phyloP scores from a whole-genome alignment of 2,329 filamentous ascomycete genomes.

The Neocucurbitaria cava region DNA sequence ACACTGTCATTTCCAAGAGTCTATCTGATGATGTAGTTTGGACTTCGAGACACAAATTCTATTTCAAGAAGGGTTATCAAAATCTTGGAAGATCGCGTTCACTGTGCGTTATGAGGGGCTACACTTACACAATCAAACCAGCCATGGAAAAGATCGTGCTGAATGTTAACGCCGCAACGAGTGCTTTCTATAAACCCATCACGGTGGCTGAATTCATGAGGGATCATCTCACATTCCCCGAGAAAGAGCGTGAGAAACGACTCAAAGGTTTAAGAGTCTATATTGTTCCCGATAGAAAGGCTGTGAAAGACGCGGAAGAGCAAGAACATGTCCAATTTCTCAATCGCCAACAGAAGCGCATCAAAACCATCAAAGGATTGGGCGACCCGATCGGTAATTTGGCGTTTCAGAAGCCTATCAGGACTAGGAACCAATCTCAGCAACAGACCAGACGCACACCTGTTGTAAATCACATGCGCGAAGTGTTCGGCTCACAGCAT shows the following conservation, averaged over 20 bases:
- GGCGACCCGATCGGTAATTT: background rate
- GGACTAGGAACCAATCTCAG: background rate
- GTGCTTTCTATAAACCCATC: constrained; percentile 14
- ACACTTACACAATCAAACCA: constrained; percentile 13
- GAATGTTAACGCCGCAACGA: constrained; percentile 12
- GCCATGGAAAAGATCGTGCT: constrained; percentile 12
- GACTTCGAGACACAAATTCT: constrained; percentile 10
- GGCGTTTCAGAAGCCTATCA: background rate
- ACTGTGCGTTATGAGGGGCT: constrained; percentile 13
- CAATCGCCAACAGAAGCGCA: background rate
- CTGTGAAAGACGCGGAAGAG: background rate
- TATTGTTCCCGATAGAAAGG: background rate
- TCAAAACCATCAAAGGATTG: constrained; percentile 2
- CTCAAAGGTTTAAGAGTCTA: constrained; percentile 4
- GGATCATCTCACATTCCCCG: constrained; percentile 1
- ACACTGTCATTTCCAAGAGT: constrained; percentile 7
- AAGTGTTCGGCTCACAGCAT: background rate
- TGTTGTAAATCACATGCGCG: constrained; percentile 2
- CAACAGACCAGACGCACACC: background rate
- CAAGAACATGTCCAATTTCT: too few species aligned
- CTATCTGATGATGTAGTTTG: background rate
- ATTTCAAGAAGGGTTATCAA: constrained; percentile 3
- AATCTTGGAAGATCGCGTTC: background rate
- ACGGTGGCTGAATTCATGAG: constrained; percentile 9
- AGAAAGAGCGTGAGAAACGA: background rate